Percentiles rank a stretch among this genome's conserved stretches.
Evolutionary conservation across 768 basidiomycete genomes (phyloP).

Genomic region (Candolleomyces aberdarensis): DNA sequence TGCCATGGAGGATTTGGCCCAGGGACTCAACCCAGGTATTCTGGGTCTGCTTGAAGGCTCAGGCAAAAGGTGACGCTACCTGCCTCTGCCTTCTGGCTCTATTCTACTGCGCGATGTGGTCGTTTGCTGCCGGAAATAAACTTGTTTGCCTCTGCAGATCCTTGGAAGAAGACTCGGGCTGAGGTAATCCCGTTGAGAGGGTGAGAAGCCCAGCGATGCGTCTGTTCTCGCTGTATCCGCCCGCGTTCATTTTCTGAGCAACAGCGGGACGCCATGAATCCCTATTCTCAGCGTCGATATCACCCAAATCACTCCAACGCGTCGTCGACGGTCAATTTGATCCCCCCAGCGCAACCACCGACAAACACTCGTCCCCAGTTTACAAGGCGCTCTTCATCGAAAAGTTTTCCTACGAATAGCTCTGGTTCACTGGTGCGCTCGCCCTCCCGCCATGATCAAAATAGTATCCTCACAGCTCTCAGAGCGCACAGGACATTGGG

Average conservation of each 20-base stretch:
- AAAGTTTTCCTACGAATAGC: background rate
- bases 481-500: background rate
- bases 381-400: background rate
- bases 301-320: conserved; percentile 37
- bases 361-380: background rate
- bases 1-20: conserved; percentile 33
- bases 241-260: conserved; percentile 10
- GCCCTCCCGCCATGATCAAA: too few species aligned
- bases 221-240: background rate
- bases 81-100: conserved; percentile 8
- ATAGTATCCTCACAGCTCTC: too few species aligned
- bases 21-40: conserved; percentile 29
- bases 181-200: background rate
- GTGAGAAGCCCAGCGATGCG: background rate
- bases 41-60: conserved; percentile 47
- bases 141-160: too few species aligned
- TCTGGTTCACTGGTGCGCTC: too few species aligned
- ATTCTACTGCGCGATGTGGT: background rate
- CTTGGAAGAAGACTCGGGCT: background rate
- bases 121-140: background rate
- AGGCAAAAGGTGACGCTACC: conserved; percentile 19
- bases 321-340: conserved; percentile 51
- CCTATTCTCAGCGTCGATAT: conserved; percentile 40
- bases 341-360: conserved; percentile 24
- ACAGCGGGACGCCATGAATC: conserved; percentile 4